phyloP scores from a whole-genome alignment of 805 yeast genomes.

The Candida golubevii region DNA sequence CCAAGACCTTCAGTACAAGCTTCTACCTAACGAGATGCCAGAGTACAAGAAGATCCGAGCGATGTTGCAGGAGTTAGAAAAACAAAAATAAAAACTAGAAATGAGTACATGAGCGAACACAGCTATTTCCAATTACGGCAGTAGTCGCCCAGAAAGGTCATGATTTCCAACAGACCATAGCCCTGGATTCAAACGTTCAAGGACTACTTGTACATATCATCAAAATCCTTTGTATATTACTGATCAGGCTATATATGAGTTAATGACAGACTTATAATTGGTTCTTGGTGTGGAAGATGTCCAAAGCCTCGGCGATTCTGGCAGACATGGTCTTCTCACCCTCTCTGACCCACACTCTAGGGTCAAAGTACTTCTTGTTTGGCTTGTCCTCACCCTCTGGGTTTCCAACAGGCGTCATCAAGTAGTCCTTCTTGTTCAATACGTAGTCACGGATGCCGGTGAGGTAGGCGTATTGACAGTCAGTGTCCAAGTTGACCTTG shows the following conservation, averaged over 20 bases:
- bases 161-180: too few species aligned
- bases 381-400: slow-evolving; percentile 99
- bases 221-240: too few species aligned
- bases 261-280: slow-evolving; percentile 33
- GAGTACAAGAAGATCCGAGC: slow-evolving; percentile 32
- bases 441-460: slow-evolving; percentile 97
- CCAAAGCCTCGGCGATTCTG: slow-evolving; percentile 81
- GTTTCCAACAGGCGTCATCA: slow-evolving; percentile 89
- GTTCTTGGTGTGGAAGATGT: slow-evolving; percentile 76
- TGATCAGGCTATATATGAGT: not conserved
- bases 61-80: slow-evolving; percentile 1
- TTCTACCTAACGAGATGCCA: slow-evolving; percentile 29
- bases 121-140: too few species aligned
- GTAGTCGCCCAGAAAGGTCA: too few species aligned
- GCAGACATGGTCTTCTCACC: slow-evolving; percentile 97
- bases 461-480: slow-evolving; percentile 97
- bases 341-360: slow-evolving; percentile 99
- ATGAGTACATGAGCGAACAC: too few species aligned
- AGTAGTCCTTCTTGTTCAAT: slow-evolving; percentile 92
- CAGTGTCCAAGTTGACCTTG: slow-evolving; percentile 98
- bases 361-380: slow-evolving; percentile 99
- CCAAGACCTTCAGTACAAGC: slow-evolving; percentile 34
- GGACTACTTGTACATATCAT: too few species aligned
- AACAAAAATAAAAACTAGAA: too few species aligned
- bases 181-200: too few species aligned